Percentiles rank a stretch among this genome's conserved stretches.
Evolutionary conservation across 805 yeast species (phyloP).

Genomic region (Wickerhamiella brachini): DNA sequence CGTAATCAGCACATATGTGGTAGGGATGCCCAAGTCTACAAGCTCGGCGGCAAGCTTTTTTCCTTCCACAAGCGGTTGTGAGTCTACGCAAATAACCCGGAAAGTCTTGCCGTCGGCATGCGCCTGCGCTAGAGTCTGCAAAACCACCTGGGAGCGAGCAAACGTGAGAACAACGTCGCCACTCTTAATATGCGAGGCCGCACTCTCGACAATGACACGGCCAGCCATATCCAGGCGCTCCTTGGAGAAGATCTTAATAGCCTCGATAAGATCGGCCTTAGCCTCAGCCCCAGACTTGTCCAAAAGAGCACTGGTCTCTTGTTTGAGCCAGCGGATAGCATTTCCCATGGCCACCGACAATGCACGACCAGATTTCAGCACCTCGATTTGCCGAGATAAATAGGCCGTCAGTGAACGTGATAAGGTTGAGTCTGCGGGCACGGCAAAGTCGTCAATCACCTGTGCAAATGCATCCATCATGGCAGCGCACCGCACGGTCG

Average conservation of each 20-base stretch:
- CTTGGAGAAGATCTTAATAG: slow-evolving; percentile 66
- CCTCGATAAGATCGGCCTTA: slow-evolving; percentile 44
- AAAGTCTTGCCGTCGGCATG: slow-evolving; percentile 45
- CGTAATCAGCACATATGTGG: slow-evolving; percentile 66
- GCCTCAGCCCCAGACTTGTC: slow-evolving; percentile 56
- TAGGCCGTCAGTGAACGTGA: slow-evolving; percentile 81
- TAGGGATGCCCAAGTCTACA: slow-evolving; percentile 48
- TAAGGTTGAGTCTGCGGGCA: slow-evolving; percentile 75
- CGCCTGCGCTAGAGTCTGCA: slow-evolving; percentile 58
- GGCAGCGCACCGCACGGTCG: slow-evolving; percentile 68
- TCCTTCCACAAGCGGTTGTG: slow-evolving; percentile 91
- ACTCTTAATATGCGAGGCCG: slow-evolving; percentile 59
- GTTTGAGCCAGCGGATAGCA: slow-evolving; percentile 94
- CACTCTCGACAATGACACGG: slow-evolving; percentile 65
- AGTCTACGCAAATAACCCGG: slow-evolving; percentile 76
- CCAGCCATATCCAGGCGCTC: slow-evolving; percentile 80
- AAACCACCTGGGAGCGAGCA: slow-evolving; percentile 77
- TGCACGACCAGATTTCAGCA: slow-evolving; percentile 80
- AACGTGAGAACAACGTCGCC: slow-evolving; percentile 74
- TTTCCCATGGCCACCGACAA: slow-evolving; percentile 92
- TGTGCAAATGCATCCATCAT: slow-evolving; percentile 75
- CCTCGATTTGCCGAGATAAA: slow-evolving; percentile 84
- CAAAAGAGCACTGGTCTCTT: slow-evolving; percentile 72
- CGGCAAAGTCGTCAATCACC: slow-evolving; percentile 64
- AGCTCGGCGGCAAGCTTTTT: slow-evolving; percentile 56